These are phyloP conservation scores for Penicillium rolfsii DNA, from an alignment of 2,329 filamentous ascomycete genomes.

Conservation along the genomic window DNA sequence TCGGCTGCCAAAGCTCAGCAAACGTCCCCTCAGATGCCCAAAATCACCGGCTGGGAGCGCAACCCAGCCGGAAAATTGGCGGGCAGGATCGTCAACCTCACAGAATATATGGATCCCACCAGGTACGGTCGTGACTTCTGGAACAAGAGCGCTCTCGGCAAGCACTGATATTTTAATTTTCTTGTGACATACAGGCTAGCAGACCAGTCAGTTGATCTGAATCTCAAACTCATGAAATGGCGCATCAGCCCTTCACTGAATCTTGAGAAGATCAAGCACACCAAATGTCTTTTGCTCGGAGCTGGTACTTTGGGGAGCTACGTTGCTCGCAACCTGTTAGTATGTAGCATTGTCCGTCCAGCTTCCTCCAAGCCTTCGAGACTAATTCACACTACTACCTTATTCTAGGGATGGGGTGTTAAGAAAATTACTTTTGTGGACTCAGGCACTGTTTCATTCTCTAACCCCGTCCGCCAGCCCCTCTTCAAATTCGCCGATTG, in stretches of 20 bases:
- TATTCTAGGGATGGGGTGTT: slow-evolving; percentile 79
- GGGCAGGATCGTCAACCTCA: slow-evolving; percentile 77
- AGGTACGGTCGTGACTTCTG: slow-evolving; percentile 45
- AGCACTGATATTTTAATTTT: slow-evolving; percentile 7
- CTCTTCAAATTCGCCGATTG: slow-evolving; percentile 91
- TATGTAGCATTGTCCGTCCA: slow-evolving; percentile 27
- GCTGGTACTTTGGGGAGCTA: slow-evolving; percentile 94
- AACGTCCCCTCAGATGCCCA: slow-evolving; percentile 64
- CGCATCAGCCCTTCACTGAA: slow-evolving; percentile 86
- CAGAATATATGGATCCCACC: slow-evolving; percentile 89
- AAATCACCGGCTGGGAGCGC: slow-evolving; percentile 94
- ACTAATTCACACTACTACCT: neutral
- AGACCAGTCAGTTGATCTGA: slow-evolving; percentile 92
- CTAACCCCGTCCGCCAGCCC: slow-evolving; percentile 93
- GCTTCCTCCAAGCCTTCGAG: neutral
- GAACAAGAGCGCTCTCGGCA: neutral
- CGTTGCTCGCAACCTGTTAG: slow-evolving; percentile 84
- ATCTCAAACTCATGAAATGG: slow-evolving; percentile 99
- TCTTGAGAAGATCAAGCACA: slow-evolving; percentile 84
- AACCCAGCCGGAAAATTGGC: slow-evolving; percentile 76
- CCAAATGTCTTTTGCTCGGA: slow-evolving; percentile 86
- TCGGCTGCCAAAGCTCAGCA: slow-evolving; percentile 35
- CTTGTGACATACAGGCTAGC: slow-evolving; percentile 59
- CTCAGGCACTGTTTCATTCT: slow-evolving; percentile 90
- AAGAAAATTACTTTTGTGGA: slow-evolving; percentile 95